Conservation (phyloP, 257 asterid species). For the Capsicum pubescens region DNA sequence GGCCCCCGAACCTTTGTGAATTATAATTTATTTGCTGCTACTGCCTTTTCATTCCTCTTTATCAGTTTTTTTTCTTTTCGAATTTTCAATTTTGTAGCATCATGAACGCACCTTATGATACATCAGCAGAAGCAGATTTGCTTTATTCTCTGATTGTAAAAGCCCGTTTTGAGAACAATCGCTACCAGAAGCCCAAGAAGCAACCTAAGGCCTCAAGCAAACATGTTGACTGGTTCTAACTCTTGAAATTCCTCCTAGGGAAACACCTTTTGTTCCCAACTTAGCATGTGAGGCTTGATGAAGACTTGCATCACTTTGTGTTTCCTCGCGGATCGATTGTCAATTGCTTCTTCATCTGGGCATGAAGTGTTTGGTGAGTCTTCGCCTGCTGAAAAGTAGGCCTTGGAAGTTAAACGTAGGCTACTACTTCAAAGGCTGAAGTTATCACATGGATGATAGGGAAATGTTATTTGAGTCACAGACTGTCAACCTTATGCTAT, state of each 20-base stretch:
- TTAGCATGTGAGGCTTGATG: too few relatives aligned
- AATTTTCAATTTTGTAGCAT: conserved; percentile 50
- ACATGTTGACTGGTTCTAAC: conserved; percentile 65
- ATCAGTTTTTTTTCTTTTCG: not conserved
- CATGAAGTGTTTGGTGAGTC: too few relatives aligned
- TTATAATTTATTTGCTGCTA: not conserved
- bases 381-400: too few relatives aligned
- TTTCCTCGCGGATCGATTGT: too few relatives aligned
- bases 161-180: conserved; percentile 78
- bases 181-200: conserved; percentile 65
- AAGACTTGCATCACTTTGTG: too few relatives aligned
- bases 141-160: conserved; percentile 71
- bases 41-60: conserved; percentile 10
- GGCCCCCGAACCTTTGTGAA: not conserved
- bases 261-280: not conserved
- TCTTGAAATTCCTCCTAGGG: not conserved
- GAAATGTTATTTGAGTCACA: not conserved
- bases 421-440: conserved; percentile 17
- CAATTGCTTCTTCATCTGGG: too few relatives aligned
- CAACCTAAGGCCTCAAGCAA: conserved; percentile 53
- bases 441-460: not conserved
- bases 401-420: not conserved
- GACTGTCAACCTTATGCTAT: not conserved
- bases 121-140: conserved; percentile 86
- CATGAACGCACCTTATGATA: conserved; percentile 70